phyloP scores from a whole-genome alignment of 1,284 basidiomycete species.

The Ceraceosorus bombacis region DNA sequence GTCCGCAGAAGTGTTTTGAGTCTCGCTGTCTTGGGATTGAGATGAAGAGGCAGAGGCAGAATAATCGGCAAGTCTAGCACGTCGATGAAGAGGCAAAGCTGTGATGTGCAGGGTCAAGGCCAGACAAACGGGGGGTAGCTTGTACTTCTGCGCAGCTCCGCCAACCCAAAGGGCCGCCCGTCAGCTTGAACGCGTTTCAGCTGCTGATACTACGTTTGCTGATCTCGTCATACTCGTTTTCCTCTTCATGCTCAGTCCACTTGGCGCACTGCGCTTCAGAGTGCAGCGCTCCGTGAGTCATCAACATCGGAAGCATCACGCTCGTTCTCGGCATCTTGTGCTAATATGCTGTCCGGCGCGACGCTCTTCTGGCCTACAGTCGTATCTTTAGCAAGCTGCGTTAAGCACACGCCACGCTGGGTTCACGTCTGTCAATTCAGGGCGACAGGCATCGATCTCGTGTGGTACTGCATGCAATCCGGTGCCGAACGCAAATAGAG shows the following conservation, averaged over 20 bases:
- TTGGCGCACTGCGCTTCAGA: constrained; percentile 12
- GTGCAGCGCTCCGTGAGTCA: constrained; percentile 10
- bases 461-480: too few relatives aligned
- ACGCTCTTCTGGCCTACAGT: background rate
- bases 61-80: background rate
- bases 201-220: background rate
- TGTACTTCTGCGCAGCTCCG: too few relatives aligned
- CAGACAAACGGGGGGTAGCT: background rate
- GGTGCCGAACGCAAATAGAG: too few relatives aligned
- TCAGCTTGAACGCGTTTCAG: background rate
- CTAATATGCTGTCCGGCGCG: background rate
- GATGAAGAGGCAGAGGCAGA: background rate
- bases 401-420: background rate
- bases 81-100: background rate
- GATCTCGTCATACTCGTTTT: background rate
- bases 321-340: background rate
- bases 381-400: background rate
- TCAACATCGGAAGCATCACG: too few relatives aligned
- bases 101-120: background rate
- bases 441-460: too few relatives aligned
- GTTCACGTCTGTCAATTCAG: background rate
- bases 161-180: too few relatives aligned
- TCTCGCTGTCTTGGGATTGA: background rate
- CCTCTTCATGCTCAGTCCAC: constrained; percentile 9
- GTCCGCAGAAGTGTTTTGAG: constrained; percentile 8